Conservation (phyloP, 2,329 filamentous ascomycete genomes). For the Xylaria sp. region DNA sequence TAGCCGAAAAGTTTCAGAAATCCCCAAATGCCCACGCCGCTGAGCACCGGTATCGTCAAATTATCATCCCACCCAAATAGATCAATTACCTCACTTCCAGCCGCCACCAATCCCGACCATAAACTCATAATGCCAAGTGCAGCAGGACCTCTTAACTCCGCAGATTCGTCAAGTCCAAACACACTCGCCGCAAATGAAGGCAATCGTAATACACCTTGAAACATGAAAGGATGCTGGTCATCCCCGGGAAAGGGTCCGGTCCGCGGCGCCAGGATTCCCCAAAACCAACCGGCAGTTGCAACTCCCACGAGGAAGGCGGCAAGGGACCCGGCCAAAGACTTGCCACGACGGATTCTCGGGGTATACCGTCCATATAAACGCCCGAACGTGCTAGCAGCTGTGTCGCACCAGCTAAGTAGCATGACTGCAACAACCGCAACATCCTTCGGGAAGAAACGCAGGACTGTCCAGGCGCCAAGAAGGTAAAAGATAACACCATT, state of each 20-base stretch:
- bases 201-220: conserved; percentile 78
- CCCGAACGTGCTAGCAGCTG: conserved; percentile 93
- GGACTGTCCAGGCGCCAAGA: conserved; percentile 85
- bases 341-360: conserved; percentile 82
- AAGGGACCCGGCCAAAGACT: conserved; percentile 88
- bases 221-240: conserved; percentile 79
- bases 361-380: conserved; percentile 91
- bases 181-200: conserved; percentile 67
- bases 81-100: conserved; percentile 89
- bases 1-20: conserved; percentile 88
- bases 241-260: conserved; percentile 75
- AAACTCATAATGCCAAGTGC: conserved; percentile 85
- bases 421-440: conserved; percentile 89
- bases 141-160: conserved; percentile 72
- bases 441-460: conserved; percentile 92
- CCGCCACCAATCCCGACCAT: conserved; percentile 88
- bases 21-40: conserved; percentile 87
- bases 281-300: conserved; percentile 85
- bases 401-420: conserved; percentile 97
- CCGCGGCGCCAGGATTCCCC: conserved; percentile 82
- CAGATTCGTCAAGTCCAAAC: conserved; percentile 68
- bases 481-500: conserved; percentile 99
- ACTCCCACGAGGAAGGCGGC: conserved; percentile 87
- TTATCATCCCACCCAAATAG: conserved; percentile 97
- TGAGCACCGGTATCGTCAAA: conserved; percentile 92